Evolutionary conservation across 2,329 filamentous ascomycete species (phyloP).

Genomic region (Camillea tinctor): DNA sequence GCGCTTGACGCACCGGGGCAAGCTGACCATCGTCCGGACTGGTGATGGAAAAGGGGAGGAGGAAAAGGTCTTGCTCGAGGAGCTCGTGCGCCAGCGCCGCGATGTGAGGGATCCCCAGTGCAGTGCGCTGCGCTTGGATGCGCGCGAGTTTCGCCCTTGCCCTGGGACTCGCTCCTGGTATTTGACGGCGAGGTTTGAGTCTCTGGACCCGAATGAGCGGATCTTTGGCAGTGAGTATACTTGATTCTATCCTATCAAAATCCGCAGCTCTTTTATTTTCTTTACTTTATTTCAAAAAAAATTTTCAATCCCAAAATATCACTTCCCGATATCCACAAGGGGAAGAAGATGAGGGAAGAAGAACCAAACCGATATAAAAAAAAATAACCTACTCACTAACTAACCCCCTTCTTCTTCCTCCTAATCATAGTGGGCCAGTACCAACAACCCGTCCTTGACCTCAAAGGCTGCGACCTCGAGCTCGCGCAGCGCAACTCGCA

Average conservation of each 20-base stretch:
- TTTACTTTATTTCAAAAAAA: too few relatives aligned
- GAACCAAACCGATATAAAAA: too few relatives aligned
- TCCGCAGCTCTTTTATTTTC: too few relatives aligned
- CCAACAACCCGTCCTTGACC: slow-evolving; percentile 61
- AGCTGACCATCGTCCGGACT: slow-evolving; percentile 40
- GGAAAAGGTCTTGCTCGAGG: slow-evolving; percentile 44
- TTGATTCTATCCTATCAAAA: too few relatives aligned
- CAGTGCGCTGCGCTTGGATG: slow-evolving; percentile 55
- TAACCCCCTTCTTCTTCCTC: too few relatives aligned
- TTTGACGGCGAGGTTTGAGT: slow-evolving; percentile 59
- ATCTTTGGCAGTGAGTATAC: slow-evolving; percentile 56
- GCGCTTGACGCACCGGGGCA: slow-evolving; percentile 34
- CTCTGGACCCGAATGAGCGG: slow-evolving; percentile 44
- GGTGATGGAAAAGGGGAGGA: not conserved
- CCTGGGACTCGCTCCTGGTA: slow-evolving; percentile 53
- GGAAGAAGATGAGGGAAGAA: too few relatives aligned
- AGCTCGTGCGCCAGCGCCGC: slow-evolving; percentile 49
- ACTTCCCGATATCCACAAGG: too few relatives aligned
- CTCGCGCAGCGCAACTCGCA: slow-evolving; percentile 67
- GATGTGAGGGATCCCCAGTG: slow-evolving; percentile 57
- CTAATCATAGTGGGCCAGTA: slow-evolving; percentile 68
- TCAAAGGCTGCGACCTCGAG: slow-evolving; percentile 62
- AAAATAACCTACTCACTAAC: too few relatives aligned
- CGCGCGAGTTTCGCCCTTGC: slow-evolving; percentile 56
- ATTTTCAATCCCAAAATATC: too few relatives aligned